A percentile compares a stretch with the other conserved stretches of the same genome.
These are phyloP conservation scores for Stephania yunnanensis DNA, from an alignment of 164 flowering plant species.

Conservation along the genomic window DNA sequence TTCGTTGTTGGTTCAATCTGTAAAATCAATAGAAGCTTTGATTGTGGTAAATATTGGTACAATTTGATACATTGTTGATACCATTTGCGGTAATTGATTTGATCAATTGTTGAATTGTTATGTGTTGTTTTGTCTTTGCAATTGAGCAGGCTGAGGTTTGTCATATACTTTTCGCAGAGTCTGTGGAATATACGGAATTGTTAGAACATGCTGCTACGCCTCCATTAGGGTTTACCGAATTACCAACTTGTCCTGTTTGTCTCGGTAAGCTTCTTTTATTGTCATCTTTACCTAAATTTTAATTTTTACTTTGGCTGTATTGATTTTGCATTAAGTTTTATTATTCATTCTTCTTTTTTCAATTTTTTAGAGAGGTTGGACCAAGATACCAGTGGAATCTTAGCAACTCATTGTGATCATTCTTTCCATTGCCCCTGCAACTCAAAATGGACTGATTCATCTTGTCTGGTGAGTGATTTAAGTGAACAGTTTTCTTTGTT, in stretches of 20 bases:
- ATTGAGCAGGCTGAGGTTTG: conserved; percentile 75
- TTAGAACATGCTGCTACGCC: conserved; percentile 56
- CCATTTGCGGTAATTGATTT: background rate
- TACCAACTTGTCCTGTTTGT: conserved; percentile 92
- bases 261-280: conserved; percentile 48
- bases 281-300: background rate
- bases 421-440: conserved; percentile 89
- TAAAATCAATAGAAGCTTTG: no score
- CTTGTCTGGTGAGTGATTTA: conserved; percentile 64
- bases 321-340: background rate
- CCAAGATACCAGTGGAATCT: conserved; percentile 87
- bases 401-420: conserved; percentile 78
- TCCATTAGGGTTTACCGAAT: conserved; percentile 63
- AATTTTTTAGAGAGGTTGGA: conserved; percentile 73
- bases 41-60: no score
- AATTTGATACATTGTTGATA: background rate
- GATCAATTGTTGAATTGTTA: background rate
- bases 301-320: background rate
- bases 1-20: background rate
- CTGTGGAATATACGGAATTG: conserved; percentile 56
- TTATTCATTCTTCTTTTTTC: conserved; percentile 10
- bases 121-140: background rate
- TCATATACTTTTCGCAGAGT: conserved; percentile 52
- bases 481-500: background rate
- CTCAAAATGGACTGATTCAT: conserved; percentile 81